Evolutionary conservation across 2,329 filamentous ascomycete species (phyloP), one percentile per base, ranked within the genome.

Genomic region (Pseudogymnoascus sp.): DNA sequence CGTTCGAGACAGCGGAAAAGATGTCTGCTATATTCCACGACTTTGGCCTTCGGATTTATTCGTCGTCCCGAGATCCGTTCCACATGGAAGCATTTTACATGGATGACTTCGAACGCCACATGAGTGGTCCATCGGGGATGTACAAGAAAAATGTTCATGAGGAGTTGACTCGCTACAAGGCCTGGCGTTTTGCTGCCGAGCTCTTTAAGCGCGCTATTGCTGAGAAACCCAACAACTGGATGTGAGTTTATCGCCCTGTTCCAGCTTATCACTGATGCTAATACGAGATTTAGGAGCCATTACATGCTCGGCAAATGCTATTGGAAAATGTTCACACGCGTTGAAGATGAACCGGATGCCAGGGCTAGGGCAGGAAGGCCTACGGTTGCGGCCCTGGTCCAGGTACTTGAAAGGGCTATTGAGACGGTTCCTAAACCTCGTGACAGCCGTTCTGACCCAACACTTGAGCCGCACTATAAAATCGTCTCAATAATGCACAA

Each of bases 391-490:
- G 74, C 79, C 60, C 77, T 88, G 7, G 69, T 88, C 2, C 76
- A 81, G 59, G 75, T 80, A 8, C 77, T 86, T 60, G 72, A 79
- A 12, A 78, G 79, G 62, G 80, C 86, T 2, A 82, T 89, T 60
- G 77, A 84, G 59, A 76, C 77, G 7, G 72, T 86, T 21, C 85
- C 85, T 1, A 78, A 81, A 62, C 81, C 81, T 62, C 79, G 77
- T 65, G 81, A 87, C 66, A 78, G 76, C 13, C 77, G 81, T 63
- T 71, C 77, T 61, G 85, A 89, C 64, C 84, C 84, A 0, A 80
- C 86, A 21, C 78, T 90, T 13, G 86, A 89, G 67, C 86, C 86
- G 5, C 86, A 89, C 67, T 89, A 87, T 71, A 89, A 89, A 69
- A 77, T 89, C 13, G 77, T 87, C 35, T 83, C 83, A 10, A 73